Evolutionary conservation across 2,329 filamentous ascomycete genomes (phyloP).

Genomic region (Trichoderma citrinoviride): DNA sequence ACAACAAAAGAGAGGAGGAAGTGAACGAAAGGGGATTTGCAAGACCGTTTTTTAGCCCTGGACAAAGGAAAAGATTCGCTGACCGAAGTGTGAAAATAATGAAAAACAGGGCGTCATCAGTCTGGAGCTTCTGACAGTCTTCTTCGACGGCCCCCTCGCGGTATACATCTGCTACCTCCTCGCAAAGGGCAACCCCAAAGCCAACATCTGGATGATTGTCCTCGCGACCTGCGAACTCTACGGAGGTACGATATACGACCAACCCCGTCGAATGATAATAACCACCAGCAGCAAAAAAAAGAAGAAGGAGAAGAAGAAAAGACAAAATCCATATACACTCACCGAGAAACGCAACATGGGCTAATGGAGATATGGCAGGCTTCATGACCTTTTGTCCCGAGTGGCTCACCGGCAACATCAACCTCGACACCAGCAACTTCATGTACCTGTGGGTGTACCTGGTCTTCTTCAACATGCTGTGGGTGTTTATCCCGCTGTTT

Average conservation of each 20-base stretch:
- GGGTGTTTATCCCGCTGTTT: constrained; percentile 63
- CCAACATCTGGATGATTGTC: constrained; percentile 61
- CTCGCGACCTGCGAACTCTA: constrained; percentile 66
- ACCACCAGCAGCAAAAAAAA: too few species aligned
- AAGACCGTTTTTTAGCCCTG: not conserved
- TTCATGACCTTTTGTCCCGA: constrained; percentile 72
- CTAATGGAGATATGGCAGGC: constrained; percentile 39
- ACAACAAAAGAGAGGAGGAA: too few species aligned
- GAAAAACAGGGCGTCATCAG: constrained; percentile 54
- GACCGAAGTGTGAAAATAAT: not conserved
- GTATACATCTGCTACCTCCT: constrained; percentile 60
- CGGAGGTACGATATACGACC: constrained; percentile 58
- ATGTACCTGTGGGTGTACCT: constrained; percentile 68
- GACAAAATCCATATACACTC: not conserved
- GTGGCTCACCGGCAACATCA: constrained; percentile 61
- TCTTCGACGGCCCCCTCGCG: constrained; percentile 60
- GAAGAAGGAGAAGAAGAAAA: too few species aligned
- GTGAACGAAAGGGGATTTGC: not conserved
- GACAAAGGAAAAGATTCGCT: constrained; percentile 12
- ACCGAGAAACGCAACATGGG: not conserved
- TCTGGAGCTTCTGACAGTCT: constrained; percentile 63
- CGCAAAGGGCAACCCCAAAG: constrained; percentile 51
- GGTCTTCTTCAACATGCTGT: constrained; percentile 66
- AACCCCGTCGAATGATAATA: too few species aligned
- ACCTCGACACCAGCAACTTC: constrained; percentile 63